These are phyloP conservation scores for Talaromyces sp. DNA, from an alignment of 2,329 filamentous ascomycete genomes.

Conservation along the genomic window DNA sequence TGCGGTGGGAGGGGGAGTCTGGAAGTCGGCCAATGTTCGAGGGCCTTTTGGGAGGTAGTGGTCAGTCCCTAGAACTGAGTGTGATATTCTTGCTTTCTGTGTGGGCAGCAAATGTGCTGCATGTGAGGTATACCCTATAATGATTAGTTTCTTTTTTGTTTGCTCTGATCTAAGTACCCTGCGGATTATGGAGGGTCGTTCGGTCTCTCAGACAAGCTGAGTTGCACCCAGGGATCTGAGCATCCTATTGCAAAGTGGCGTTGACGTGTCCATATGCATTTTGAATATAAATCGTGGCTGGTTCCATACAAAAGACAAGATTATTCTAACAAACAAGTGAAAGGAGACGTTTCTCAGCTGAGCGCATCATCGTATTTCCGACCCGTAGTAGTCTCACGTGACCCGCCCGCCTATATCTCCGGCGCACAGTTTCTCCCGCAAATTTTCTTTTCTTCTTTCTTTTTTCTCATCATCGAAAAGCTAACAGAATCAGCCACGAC, in stretches of 20 bases:
- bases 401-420: conserved; percentile 20
- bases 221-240: background rate
- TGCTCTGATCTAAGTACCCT: background rate
- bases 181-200: background rate
- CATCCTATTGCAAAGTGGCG: background rate
- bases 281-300: background rate
- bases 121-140: background rate
- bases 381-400: conserved; percentile 22
- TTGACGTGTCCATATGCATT: conserved; percentile 2
- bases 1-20: conserved; percentile 42
- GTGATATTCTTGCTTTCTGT: background rate
- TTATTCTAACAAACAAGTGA: background rate
- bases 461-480: conserved; percentile 54
- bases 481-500: conserved; percentile 65
- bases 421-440: conserved; percentile 12
- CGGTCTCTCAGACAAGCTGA: background rate
- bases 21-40: conserved; percentile 32
- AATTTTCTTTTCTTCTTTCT: conserved; percentile 30
- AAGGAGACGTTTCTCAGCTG: background rate
- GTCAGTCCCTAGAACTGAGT: background rate
- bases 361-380: conserved; percentile 17
- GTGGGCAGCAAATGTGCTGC: background rate
- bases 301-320: background rate
- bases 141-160: background rate
- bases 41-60: conserved; percentile 21